Evolutionary conservation across 495 filamentous ascomycete species (phyloP).

Genomic region (Bryoglossum gracile): DNA sequence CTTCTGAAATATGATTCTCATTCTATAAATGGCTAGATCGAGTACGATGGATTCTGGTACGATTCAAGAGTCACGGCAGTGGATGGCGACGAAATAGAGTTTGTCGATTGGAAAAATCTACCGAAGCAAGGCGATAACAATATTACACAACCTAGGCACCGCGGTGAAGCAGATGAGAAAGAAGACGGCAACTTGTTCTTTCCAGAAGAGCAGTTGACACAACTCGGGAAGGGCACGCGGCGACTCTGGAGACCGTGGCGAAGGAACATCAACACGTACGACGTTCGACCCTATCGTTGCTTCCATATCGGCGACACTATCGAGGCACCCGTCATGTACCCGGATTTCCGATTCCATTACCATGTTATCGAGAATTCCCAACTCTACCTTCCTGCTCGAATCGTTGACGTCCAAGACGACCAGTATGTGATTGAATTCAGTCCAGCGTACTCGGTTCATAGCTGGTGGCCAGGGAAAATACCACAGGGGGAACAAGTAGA

Average conservation of each 20-base stretch:
- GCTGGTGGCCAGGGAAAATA: conserved; percentile 18
- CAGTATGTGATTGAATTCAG: conserved; percentile 19
- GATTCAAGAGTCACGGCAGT: conserved; percentile 22
- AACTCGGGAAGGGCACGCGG: conserved; percentile 23
- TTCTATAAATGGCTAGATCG: too few species aligned
- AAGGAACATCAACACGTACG: conserved; percentile 21
- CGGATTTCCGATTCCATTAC: conserved; percentile 23
- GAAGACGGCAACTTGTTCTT: conserved; percentile 22
- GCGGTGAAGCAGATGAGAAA: conserved; percentile 22
- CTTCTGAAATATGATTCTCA: too few species aligned
- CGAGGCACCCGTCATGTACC: conserved; percentile 23
- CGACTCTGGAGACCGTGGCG: conserved; percentile 23
- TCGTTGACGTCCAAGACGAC: conserved; percentile 19
- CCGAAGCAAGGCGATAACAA: conserved; percentile 10
- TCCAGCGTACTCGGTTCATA: conserved; percentile 17
- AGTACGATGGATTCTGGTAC: too few species aligned
- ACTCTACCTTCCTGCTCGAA: conserved; percentile 21
- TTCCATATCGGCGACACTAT: conserved; percentile 21
- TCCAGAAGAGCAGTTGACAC: conserved; percentile 23
- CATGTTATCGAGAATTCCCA: conserved; percentile 22
- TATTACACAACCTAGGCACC: conserved; percentile 21
- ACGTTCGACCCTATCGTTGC: conserved; percentile 24
- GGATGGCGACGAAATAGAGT: conserved; percentile 24
- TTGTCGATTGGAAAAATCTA: conserved; percentile 22
- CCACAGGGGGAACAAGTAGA: conserved; percentile 18